phyloP scores from a whole-genome alignment of 2,329 filamentous ascomycete species.

The Helicocarpus griseus region DNA sequence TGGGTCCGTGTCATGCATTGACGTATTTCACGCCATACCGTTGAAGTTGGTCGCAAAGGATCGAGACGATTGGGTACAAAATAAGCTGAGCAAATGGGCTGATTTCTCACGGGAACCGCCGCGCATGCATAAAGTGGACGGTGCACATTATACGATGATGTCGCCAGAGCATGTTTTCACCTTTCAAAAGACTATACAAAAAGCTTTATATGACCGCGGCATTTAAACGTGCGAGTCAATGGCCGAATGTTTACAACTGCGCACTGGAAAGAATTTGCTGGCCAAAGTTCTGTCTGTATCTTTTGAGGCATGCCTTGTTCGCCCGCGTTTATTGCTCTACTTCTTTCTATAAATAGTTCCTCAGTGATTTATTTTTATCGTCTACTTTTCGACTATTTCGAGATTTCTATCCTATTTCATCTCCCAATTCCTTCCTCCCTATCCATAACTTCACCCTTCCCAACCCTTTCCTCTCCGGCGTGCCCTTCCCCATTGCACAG shows the following conservation, averaged over 20 bases:
- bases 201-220: conserved; percentile 2
- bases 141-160: conserved; percentile 35
- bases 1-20: conserved; percentile 27
- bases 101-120: conserved; percentile 22
- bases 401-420: neutral
- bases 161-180: conserved; percentile 25
- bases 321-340: neutral
- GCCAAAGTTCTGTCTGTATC: neutral
- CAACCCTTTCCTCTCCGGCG: neutral
- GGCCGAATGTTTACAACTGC: no score
- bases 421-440: neutral
- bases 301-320: neutral
- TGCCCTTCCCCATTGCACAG: no score
- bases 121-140: conserved; percentile 27
- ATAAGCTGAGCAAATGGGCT: conserved; percentile 24
- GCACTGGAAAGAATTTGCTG: no score
- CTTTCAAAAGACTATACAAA: conserved; percentile 21
- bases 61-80: conserved; percentile 9
- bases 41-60: conserved; percentile 19
- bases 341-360: neutral
- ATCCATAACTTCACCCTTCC: neutral
- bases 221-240: neutral
- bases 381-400: neutral
- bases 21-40: conserved; percentile 35
- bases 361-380: neutral